These are phyloP conservation scores for Coemansia brasiliensis DNA, from an alignment of 192 early-diverging fungal genomes.

Conservation along the genomic window DNA sequence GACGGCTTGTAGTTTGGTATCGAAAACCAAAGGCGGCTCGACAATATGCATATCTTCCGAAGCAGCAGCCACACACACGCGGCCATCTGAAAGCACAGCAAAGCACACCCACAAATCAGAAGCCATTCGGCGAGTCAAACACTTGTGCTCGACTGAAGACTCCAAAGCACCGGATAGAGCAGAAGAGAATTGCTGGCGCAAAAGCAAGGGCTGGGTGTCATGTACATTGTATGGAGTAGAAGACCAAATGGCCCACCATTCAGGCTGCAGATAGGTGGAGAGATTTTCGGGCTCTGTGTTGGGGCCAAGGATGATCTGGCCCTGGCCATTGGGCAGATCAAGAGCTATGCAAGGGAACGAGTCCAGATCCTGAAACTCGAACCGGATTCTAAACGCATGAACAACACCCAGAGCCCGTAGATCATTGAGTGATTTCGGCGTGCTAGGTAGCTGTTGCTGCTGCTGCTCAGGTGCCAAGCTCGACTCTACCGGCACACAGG, in stretches of 20 bases:
- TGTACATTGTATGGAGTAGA: slow-evolving; percentile 5
- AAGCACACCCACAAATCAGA: slow-evolving; percentile 25
- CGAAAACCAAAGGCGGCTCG: slow-evolving; percentile 15
- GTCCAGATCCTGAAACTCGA: slow-evolving; percentile 44
- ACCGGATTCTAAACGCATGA: slow-evolving; percentile 22
- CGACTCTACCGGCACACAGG: neutral
- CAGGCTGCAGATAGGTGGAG: slow-evolving; percentile 41
- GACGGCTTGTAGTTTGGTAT: neutral
- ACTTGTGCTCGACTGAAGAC: neutral
- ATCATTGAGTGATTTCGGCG: neutral
- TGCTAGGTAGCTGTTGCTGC: neutral
- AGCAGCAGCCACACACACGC: slow-evolving; percentile 16
- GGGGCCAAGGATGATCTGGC: slow-evolving; percentile 34
- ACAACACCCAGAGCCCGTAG: slow-evolving; percentile 20
- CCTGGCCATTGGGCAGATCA: slow-evolving; percentile 12
- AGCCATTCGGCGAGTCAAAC: slow-evolving; percentile 15
- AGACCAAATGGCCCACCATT: slow-evolving; percentile 42
- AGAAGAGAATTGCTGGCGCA: slow-evolving; percentile 17
- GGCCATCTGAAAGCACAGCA: slow-evolving; percentile 19
- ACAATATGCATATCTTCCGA: neutral
- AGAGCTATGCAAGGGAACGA: slow-evolving; percentile 33
- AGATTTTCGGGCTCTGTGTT: slow-evolving; percentile 20
- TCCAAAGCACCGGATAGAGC: neutral
- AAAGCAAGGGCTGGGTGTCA: slow-evolving; percentile 6
- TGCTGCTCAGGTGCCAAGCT: neutral